These are phyloP conservation scores for Zoysia matrella DNA, from an alignment of 202 grass and related monocot genomes.

Conservation along the genomic window DNA sequence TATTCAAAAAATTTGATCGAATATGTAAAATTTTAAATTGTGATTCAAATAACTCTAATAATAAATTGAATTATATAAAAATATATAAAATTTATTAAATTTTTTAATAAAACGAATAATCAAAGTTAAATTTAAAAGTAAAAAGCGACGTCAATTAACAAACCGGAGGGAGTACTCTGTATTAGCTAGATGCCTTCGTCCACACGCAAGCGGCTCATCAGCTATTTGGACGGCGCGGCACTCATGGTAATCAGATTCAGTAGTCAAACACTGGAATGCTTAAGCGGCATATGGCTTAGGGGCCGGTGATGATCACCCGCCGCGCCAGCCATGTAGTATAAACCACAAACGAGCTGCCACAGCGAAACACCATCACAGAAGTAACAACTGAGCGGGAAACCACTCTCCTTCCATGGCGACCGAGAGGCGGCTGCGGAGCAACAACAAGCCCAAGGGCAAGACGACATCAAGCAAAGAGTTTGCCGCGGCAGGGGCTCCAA, in stretches of 20 bases:
- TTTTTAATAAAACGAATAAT: too few species aligned
- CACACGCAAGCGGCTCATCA: neutral
- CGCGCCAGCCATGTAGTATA: neutral
- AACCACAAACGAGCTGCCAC: neutral
- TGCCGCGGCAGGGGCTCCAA: neutral
- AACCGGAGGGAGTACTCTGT: too few species aligned
- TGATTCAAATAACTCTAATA: too few species aligned
- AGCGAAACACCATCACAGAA: neutral
- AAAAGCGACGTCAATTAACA: too few species aligned
- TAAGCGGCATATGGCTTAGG: neutral
- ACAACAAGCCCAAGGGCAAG: neutral
- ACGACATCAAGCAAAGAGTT: neutral
- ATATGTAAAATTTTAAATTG: too few species aligned
- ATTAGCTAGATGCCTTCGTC: too few species aligned
- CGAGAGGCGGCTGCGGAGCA: neutral
- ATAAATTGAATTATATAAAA: too few species aligned
- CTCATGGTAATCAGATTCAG: neutral
- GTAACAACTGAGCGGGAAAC: neutral
- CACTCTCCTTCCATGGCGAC: neutral
- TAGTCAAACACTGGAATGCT: neutral
- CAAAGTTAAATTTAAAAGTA: too few species aligned
- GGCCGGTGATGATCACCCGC: neutral
- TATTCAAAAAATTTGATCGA: too few species aligned
- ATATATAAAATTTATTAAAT: too few species aligned
- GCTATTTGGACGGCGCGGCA: conserved; percentile 2